A percentile compares a stretch with the other conserved stretches of the same genome.
Conservation (phyloP, 2,329 filamentous ascomycete genomes). For the Fusarium ambrosium region DNA sequence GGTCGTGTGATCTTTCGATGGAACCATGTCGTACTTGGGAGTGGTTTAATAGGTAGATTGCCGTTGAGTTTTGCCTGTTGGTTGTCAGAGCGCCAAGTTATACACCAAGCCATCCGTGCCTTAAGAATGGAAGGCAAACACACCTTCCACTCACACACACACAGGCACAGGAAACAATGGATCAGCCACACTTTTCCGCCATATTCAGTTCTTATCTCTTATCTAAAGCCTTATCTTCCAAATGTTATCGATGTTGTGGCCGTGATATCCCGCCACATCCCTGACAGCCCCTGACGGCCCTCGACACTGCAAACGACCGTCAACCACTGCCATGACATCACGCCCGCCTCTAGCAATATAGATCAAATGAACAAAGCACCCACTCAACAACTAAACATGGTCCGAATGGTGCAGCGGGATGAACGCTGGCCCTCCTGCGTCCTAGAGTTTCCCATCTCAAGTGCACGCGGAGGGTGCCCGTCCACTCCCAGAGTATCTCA, state of each 20-base stretch:
- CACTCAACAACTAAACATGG: not conserved
- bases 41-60: not conserved
- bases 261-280: not conserved
- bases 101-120: not conserved
- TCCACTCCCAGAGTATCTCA: too few relatives aligned
- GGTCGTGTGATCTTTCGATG: not conserved
- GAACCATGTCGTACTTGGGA: rapidly evolving
- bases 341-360: not conserved
- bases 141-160: not conserved
- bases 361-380: not conserved
- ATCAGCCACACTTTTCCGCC: not conserved
- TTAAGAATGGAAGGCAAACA: not conserved
- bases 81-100: not conserved
- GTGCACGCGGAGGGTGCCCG: too few relatives aligned
- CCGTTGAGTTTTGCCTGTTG: not conserved
- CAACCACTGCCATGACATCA: not conserved
- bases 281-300: not conserved
- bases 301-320: not conserved
- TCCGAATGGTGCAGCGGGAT: not conserved
- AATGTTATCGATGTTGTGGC: not conserved
- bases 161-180: not conserved
- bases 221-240: not conserved
- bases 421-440: not conserved
- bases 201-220: not conserved
- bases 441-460: too few relatives aligned